Percentiles rank a stretch among this genome's conserved stretches.
Conservation (phyloP, 345 rosid genomes). For the Adansonia digitata region DNA sequence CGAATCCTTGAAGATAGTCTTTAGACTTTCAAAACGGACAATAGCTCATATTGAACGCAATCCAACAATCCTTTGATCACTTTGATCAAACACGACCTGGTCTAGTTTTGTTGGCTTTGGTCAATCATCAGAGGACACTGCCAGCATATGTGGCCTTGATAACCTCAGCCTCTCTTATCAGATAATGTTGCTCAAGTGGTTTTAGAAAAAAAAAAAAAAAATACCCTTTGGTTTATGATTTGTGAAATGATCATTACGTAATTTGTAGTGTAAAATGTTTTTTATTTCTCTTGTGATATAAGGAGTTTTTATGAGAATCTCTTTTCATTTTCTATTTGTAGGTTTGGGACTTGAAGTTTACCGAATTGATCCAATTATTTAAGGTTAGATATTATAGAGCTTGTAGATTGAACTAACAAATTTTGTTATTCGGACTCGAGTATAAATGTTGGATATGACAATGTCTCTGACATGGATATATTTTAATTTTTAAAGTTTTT, state of each 20-base stretch:
- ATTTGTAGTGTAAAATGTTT: background rate
- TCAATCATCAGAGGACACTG: background rate
- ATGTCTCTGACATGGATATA: too few species aligned
- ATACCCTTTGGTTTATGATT: background rate
- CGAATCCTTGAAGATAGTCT: too few species aligned
- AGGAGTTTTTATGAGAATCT: constrained; percentile 18
- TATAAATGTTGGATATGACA: too few species aligned
- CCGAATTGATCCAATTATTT: constrained; percentile 27
- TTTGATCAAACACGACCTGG: too few species aligned
- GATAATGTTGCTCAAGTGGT: background rate
- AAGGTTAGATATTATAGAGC: constrained; percentile 28
- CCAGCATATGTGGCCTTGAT: background rate
- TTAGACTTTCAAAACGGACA: too few species aligned
- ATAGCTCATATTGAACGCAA: too few species aligned
- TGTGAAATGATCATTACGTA: background rate
- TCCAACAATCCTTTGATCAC: too few species aligned
- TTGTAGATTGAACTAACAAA: background rate
- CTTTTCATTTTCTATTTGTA: constrained; percentile 28
- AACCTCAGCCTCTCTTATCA: background rate
- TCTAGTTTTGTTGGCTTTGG: constrained; percentile 1
- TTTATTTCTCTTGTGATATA: background rate
- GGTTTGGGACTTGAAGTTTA: constrained; percentile 50
- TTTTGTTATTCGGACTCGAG: too few species aligned
- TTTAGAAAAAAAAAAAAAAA: too few species aligned
- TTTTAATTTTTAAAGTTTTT: too few species aligned